Evolutionary conservation across 768 basidiomycete species (phyloP), one percentile per base, ranked within the genome.

Genomic region (Podaxis mareebaensis): DNA sequence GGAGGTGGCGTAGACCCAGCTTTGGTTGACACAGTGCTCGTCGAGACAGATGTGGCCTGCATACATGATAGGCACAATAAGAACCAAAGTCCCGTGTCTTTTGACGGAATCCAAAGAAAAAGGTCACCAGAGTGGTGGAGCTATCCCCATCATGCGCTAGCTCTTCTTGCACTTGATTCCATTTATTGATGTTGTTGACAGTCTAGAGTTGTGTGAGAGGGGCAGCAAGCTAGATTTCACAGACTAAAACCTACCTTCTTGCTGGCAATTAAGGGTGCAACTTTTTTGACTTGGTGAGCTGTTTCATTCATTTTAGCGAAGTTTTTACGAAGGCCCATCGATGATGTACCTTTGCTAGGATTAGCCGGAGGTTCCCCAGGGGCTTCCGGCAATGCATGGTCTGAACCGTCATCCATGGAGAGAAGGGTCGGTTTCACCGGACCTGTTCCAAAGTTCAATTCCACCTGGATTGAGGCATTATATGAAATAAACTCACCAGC

Each of bases 91-190:
- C 36, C 44, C 11, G 28, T n/a, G 55, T 49, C 33, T 55, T 63
- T 40, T 39, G 33, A 63, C 46, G 36, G 38, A 55, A 51, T 51
- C 55, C 53, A 70, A 71, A 68, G 71, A 73, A 62, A 67, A 67
- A 64, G 63, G 69, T 77, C 75, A 78, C 77, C 75, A 72, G 71
- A 75, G 39, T 48, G 38, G 61, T 56, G 17, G 61, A 55, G 17
- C 33, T 63, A 22, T 63, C 46, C 46, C 30, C 49, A 39, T 51
- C 38, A 15, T 63, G 61, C 33, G 61, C 53, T 55, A 97, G 82
- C 70, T 95, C 96, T 75, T 90, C 90, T 75, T 96, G 93, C 10
- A 96, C 93, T 78, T 90, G 90, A 72, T 96, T 99, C 97, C 96
- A 99, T 73, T 99, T 98, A 70, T 84, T 89, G 72, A 99, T 98